Conservation (phyloP, 2,329 filamentous ascomycete species). For the Lasiodiplodia citricola region DNA sequence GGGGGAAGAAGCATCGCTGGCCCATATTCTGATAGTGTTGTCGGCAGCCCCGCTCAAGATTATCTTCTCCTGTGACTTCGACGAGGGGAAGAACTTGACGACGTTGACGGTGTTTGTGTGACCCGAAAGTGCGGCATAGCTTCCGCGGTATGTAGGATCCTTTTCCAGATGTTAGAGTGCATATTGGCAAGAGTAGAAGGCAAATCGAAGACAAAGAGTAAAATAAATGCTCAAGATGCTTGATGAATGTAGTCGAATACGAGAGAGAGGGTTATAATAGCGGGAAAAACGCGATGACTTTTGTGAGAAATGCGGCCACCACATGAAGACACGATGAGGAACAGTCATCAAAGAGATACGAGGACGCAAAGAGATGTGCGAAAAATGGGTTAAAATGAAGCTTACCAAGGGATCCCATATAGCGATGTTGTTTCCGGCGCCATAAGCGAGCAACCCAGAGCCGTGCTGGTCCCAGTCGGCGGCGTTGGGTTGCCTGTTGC, state of each 20-base stretch:
- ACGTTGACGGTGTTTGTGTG: slow-evolving; percentile 83
- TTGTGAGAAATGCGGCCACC: neutral
- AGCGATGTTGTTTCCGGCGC: slow-evolving; percentile 85
- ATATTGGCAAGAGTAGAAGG: neutral
- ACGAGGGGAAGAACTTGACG: slow-evolving; percentile 73
- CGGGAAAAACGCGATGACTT: neutral
- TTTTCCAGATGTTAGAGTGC: neutral
- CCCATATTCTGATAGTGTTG: slow-evolving; percentile 72
- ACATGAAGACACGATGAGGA: neutral
- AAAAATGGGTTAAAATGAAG: slow-evolving; percentile 27
- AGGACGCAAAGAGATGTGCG: neutral
- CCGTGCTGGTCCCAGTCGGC: slow-evolving; percentile 80
- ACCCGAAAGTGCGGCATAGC: slow-evolving; percentile 71
- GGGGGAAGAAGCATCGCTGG: slow-evolving; percentile 34
- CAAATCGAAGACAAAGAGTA: neutral
- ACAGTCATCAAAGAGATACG: neutral
- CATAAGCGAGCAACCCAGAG: slow-evolving; percentile 79
- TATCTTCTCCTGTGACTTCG: slow-evolving; percentile 56
- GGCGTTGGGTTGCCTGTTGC: slow-evolving; percentile 86
- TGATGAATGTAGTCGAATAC: neutral
- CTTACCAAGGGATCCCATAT: slow-evolving; percentile 82
- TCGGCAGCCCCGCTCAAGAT: slow-evolving; percentile 85
- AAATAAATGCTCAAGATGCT: neutral
- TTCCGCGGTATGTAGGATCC: slow-evolving; percentile 58
- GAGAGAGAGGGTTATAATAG: neutral